Evolutionary conservation across 371 early-diverging fungal genomes (phyloP).

Genomic region (Basidiobolus meristosporus): DNA sequence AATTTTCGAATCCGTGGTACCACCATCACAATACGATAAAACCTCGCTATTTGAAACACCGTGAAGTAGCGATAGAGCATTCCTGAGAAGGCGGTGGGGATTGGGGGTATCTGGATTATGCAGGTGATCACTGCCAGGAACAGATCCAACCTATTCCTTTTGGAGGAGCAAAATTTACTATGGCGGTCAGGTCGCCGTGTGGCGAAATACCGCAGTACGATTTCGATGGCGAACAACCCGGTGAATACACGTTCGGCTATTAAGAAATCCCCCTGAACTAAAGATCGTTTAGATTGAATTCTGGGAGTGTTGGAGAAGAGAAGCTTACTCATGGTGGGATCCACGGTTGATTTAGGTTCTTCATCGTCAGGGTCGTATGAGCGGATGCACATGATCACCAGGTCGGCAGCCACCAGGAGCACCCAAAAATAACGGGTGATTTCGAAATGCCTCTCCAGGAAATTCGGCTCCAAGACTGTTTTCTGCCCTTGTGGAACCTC

Average conservation of each 20-base stretch:
- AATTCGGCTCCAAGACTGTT: neutral
- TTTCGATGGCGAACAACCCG: constrained; percentile 27
- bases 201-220: constrained; percentile 17
- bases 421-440: neutral
- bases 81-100: constrained; percentile 13
- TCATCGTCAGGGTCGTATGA: neutral
- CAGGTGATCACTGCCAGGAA: constrained; percentile 26
- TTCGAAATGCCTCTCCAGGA: neutral
- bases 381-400: neutral
- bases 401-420: neutral
- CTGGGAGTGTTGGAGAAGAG: too few species aligned
- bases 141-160: constrained; percentile 24
- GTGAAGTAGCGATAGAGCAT: constrained; percentile 34
- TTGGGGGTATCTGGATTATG: constrained; percentile 28
- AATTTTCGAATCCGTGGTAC: constrained; percentile 26
- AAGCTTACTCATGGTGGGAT: too few species aligned
- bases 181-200: constrained; percentile 6
- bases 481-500: too few species aligned
- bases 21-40: constrained; percentile 31
- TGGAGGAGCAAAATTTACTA: constrained; percentile 22
- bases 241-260: constrained; percentile 27
- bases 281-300: too few species aligned
- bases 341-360: too few species aligned
- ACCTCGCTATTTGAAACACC: constrained; percentile 33
- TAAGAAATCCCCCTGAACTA: too few species aligned